These are phyloP conservation scores for Lycium ferocissimum DNA, from an alignment of 257 asterid genomes.

Conservation along the genomic window DNA sequence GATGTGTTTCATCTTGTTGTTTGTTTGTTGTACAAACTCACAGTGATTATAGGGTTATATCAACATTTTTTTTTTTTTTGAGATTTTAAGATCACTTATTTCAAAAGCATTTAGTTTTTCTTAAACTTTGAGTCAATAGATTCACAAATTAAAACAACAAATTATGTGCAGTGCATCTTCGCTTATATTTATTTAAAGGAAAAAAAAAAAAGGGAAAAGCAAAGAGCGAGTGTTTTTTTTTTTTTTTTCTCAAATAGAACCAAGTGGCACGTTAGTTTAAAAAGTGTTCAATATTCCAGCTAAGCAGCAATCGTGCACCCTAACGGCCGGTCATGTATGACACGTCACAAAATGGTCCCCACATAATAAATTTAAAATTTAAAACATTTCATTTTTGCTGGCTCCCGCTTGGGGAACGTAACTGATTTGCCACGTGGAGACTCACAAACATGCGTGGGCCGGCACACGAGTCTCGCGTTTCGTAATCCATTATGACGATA, in stretches of 20 bases:
- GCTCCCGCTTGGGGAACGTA: conserved; percentile 1
- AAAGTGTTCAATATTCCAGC: background rate
- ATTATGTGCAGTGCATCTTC: no score
- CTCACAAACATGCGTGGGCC: conserved; percentile 47
- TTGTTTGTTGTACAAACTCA: no score
- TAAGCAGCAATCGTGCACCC: conserved; percentile 26
- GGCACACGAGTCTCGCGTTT: conserved; percentile 65
- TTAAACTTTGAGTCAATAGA: no score
- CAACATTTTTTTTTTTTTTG: no score
- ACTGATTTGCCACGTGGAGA: conserved; percentile 7
- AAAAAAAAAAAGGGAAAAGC: background rate
- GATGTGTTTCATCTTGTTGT: no score
- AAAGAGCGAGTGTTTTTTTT: no score
- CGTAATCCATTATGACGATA: conserved; percentile 39
- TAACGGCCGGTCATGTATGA: conserved; percentile 3
- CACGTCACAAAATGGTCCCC: conserved; percentile 9
- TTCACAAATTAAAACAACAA: no score
- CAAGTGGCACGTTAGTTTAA: background rate
- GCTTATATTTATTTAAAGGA: no score
- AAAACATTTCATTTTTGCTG: background rate
- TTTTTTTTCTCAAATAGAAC: background rate
- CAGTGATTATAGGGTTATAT: no score
- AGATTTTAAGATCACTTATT: no score
- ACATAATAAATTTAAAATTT: background rate
- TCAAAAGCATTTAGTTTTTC: no score